A percentile compares a stretch with the other conserved stretches of the same genome.
phyloP scores from a whole-genome alignment of 768 basidiomycete genomes.

The Podaxis carcinomalis region DNA sequence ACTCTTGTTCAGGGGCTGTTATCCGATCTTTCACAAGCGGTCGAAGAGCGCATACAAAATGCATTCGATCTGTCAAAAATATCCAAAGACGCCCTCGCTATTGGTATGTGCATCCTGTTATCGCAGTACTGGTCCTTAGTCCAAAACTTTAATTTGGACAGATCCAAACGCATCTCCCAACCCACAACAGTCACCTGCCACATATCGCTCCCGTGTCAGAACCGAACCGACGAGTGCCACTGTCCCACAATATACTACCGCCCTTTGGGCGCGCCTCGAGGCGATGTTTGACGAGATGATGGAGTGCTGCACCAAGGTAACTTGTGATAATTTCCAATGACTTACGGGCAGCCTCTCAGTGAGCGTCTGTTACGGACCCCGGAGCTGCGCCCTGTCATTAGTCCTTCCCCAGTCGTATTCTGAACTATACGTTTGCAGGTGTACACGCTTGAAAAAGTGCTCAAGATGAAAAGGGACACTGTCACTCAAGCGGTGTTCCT shows the following conservation, averaged over 20 bases:
- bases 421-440: constrained; percentile 46
- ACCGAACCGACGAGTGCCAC: constrained; percentile 90
- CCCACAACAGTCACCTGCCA: constrained; percentile 33
- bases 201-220: constrained; percentile 81
- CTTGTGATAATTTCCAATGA: too few species aligned
- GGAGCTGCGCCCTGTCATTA: too few species aligned
- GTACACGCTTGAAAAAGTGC: constrained; percentile 91
- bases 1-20: constrained; percentile 78
- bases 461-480: constrained; percentile 83
- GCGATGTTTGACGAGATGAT: constrained; percentile 85
- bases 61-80: constrained; percentile 88
- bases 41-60: constrained; percentile 73
- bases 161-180: constrained; percentile 14
- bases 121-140: neutral
- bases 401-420: neutral
- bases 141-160: neutral
- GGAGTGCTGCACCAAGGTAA: constrained; percentile 83
- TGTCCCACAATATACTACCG: constrained; percentile 79
- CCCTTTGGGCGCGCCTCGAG: constrained; percentile 80
- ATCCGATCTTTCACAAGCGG: constrained; percentile 73
- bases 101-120: constrained; percentile 45
- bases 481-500: constrained; percentile 75
- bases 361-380: too few species aligned
- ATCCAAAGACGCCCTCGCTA: constrained; percentile 77
- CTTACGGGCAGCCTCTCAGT: too few species aligned